A percentile compares a stretch with the other conserved stretches of the same genome.
Evolutionary conservation across 2,329 filamentous ascomycete species (phyloP).

Genomic region (Sclerotinia nivalis): DNA sequence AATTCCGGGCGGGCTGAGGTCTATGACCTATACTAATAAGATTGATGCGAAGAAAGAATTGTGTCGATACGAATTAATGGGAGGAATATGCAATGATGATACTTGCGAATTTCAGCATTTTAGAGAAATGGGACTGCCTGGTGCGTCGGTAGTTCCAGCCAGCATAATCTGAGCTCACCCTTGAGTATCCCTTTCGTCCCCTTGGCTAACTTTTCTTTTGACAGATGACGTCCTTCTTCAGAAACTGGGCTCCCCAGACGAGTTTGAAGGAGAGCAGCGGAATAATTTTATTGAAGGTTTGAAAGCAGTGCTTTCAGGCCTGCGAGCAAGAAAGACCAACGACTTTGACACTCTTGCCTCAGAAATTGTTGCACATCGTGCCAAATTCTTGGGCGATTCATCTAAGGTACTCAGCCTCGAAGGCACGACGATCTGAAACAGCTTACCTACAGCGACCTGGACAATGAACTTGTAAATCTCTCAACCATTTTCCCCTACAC

Average conservation of each 20-base stretch:
- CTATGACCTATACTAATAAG: conserved; percentile 89
- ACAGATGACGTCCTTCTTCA: conserved; percentile 73
- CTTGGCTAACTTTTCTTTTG: conserved; percentile 43
- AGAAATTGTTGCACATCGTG: conserved; percentile 66
- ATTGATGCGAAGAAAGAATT: conserved; percentile 75
- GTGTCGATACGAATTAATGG: conserved; percentile 73
- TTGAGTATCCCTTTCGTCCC: conserved; percentile 40
- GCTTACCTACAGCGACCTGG: conserved; percentile 26
- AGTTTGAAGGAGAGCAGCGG: conserved; percentile 61
- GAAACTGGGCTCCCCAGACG: conserved; percentile 67
- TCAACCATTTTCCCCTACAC: conserved; percentile 23
- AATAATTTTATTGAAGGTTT: conserved; percentile 63
- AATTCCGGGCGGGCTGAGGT: conserved; percentile 77
- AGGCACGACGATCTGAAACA: conserved; percentile 34
- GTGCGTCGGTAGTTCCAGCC: conserved; percentile 58
- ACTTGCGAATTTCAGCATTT: conserved; percentile 83
- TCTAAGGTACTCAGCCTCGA: conserved; percentile 63
- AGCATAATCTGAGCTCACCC: conserved; percentile 31
- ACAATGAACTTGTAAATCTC: conserved; percentile 35
- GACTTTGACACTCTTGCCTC: conserved; percentile 68
- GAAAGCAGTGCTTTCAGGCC: conserved; percentile 58
- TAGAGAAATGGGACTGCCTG: conserved; percentile 66
- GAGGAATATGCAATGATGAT: conserved; percentile 69
- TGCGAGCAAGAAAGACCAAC: conserved; percentile 59
- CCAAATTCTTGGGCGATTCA: conserved; percentile 63